phyloP scores from a whole-genome alignment of 768 basidiomycete species.

The Melanogaster broomeanus region DNA sequence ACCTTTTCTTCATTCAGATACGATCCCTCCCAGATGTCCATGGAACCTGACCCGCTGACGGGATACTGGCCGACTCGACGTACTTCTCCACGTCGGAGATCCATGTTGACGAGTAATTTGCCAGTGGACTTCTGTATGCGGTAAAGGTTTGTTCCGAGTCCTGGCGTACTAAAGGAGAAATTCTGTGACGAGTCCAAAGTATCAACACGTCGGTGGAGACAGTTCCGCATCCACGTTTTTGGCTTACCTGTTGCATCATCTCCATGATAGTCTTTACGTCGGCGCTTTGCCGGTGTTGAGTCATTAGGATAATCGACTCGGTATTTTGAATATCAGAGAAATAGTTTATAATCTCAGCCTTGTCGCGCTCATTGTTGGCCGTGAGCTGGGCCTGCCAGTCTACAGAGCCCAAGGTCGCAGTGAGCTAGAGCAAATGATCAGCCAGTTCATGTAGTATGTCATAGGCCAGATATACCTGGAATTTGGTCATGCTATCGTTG shows the following conservation, averaged over 20 bases:
- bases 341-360: slow-evolving; percentile 42
- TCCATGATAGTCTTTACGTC: slow-evolving; percentile 45
- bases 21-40: slow-evolving; percentile 58
- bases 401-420: slow-evolving; percentile 46
- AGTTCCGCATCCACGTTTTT: background rate
- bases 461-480: slow-evolving; percentile 39
- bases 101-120: slow-evolving; percentile 48
- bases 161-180: slow-evolving; percentile 36
- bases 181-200: slow-evolving; percentile 24
- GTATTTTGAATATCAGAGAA: slow-evolving; percentile 46
- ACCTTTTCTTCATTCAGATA: slow-evolving; percentile 58
- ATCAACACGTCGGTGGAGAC: background rate
- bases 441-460: background rate
- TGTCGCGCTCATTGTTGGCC: slow-evolving; percentile 41
- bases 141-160: slow-evolving; percentile 51
- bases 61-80: slow-evolving; percentile 48
- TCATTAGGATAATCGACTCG: slow-evolving; percentile 36
- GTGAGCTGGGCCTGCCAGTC: slow-evolving; percentile 50
- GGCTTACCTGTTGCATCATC: slow-evolving; percentile 49
- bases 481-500: slow-evolving; percentile 45
- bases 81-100: slow-evolving; percentile 56
- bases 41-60: slow-evolving; percentile 50
- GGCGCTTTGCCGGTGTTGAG: slow-evolving; percentile 34
- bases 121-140: slow-evolving; percentile 48
- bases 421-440: slow-evolving; percentile 35